A percentile compares a stretch with the other conserved stretches of the same genome.
phyloP scores from a whole-genome alignment of 345 rosid species.

The Citrus mangshanensis region DNA sequence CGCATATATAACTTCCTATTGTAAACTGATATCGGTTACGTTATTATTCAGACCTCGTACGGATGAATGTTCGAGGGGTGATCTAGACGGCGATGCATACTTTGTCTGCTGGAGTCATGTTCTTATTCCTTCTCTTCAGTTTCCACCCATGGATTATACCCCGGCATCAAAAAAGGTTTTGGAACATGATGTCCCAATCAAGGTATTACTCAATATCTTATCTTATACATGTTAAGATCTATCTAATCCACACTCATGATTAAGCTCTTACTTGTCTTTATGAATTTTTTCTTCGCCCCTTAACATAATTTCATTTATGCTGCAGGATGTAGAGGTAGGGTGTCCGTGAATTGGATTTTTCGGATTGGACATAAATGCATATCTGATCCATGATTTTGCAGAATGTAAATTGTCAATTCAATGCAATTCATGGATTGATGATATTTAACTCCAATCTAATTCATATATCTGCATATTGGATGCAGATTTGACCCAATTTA shows the following conservation, averaged over 20 bases:
- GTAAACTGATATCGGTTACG: background rate
- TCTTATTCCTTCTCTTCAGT: conserved; percentile 28
- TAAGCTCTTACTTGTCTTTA: background rate
- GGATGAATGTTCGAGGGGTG: conserved; percentile 51
- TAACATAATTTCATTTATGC: background rate
- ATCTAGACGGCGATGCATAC: conserved; percentile 45
- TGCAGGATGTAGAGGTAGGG: conserved; percentile 31
- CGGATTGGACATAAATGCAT: no score
- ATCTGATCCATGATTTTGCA: no score
- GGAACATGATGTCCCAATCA: conserved; percentile 39
- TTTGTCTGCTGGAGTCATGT: conserved; percentile 44
- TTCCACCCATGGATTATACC: conserved; percentile 38
- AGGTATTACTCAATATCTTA: conserved; percentile 24
- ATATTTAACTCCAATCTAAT: no score
- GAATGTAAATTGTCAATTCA: no score
- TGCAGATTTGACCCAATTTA: no score
- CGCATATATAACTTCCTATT: background rate
- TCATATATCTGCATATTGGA: no score
- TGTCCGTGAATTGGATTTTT: no score
- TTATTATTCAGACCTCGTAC: conserved; percentile 36
- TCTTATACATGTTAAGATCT: background rate
- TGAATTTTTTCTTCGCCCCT: background rate
- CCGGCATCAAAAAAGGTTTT: conserved; percentile 22
- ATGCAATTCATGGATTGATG: no score
- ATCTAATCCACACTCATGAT: background rate